These are phyloP conservation scores for Metarhizium album DNA, from an alignment of 2,329 filamentous ascomycete species.

Conservation along the genomic window DNA sequence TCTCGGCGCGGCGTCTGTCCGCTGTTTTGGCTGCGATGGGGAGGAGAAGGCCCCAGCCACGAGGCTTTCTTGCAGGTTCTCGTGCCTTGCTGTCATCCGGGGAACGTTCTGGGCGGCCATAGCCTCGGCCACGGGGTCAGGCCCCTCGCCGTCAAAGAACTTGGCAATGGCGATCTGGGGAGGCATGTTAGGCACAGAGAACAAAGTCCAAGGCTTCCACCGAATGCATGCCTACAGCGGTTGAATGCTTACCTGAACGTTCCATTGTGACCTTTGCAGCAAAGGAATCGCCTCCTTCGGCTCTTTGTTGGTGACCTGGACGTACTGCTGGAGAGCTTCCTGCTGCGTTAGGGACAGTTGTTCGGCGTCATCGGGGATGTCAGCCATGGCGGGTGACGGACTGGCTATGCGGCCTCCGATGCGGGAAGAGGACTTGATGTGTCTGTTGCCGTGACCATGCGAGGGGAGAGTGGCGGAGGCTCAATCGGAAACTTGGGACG, in stretches of 20 bases:
- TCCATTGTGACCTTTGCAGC: constrained; percentile 85
- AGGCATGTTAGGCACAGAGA: neutral
- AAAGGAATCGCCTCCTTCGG: constrained; percentile 65
- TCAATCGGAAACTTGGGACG: neutral
- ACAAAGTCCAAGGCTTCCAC: neutral
- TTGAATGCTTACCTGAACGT: constrained; percentile 58
- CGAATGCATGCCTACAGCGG: neutral
- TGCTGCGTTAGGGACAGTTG: constrained; percentile 71
- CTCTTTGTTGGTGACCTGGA: constrained; percentile 77
- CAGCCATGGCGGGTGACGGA: constrained; percentile 18
- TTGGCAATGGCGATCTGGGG: constrained; percentile 83
- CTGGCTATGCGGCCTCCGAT: neutral
- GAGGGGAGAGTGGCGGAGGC: neutral
- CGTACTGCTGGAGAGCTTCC: constrained; percentile 77
- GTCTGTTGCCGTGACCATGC: neutral
- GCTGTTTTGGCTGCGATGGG: constrained; percentile 15
- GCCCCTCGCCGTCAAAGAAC: constrained; percentile 92
- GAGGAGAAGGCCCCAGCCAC: constrained; percentile 19
- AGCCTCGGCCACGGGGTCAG: constrained; percentile 71
- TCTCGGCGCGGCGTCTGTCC: constrained; percentile 62
- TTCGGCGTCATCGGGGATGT: constrained; percentile 40
- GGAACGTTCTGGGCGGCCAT: constrained; percentile 53
- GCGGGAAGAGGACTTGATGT: neutral
- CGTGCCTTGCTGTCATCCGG: constrained; percentile 52
- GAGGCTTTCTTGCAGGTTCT: constrained; percentile 60